A percentile compares a stretch with the other conserved stretches of the same genome.
phyloP scores from a whole-genome alignment of 192 early-diverging fungal species.

The Coemansia sp. region DNA sequence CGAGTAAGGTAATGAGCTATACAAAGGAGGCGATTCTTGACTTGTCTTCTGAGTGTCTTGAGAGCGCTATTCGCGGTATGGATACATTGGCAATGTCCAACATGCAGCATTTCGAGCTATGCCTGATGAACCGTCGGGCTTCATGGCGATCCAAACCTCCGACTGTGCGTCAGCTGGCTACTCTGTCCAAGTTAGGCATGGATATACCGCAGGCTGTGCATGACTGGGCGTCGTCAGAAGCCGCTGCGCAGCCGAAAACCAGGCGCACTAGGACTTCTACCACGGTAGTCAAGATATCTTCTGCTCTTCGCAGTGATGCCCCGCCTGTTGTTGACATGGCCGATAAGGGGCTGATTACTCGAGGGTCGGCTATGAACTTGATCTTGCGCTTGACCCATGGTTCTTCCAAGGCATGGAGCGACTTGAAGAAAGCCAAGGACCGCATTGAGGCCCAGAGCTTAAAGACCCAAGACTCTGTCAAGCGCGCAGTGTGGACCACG shows the following conservation, averaged over 20 bases:
- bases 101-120: slow-evolving; percentile 7
- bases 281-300: not conserved
- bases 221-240: not conserved
- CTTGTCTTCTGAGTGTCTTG: slow-evolving; percentile 54
- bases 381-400: slow-evolving; percentile 64
- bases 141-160: slow-evolving; percentile 61
- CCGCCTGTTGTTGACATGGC: not conserved
- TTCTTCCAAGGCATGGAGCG: slow-evolving; percentile 54
- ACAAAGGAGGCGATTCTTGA: not conserved
- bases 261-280: not conserved
- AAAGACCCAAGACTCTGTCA: not conserved
- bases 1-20: slow-evolving; percentile 3
- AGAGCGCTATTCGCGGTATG: slow-evolving; percentile 61
- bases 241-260: not conserved
- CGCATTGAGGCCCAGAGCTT: slow-evolving; percentile 1
- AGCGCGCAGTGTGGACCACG: not conserved
- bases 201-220: slow-evolving; percentile 10
- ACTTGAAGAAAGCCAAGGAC: slow-evolving; percentile 1
- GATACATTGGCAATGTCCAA: slow-evolving; percentile 62
- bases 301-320: not conserved
- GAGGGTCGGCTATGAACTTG: slow-evolving; percentile 74
- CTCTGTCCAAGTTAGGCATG: slow-evolving; percentile 53
- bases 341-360: slow-evolving; percentile 35
- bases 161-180: slow-evolving; percentile 54
- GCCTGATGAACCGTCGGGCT: slow-evolving; percentile 53